Evolutionary conservation across 2,329 filamentous ascomycete species (phyloP).

Genomic region (Emergomyces orientalis): DNA sequence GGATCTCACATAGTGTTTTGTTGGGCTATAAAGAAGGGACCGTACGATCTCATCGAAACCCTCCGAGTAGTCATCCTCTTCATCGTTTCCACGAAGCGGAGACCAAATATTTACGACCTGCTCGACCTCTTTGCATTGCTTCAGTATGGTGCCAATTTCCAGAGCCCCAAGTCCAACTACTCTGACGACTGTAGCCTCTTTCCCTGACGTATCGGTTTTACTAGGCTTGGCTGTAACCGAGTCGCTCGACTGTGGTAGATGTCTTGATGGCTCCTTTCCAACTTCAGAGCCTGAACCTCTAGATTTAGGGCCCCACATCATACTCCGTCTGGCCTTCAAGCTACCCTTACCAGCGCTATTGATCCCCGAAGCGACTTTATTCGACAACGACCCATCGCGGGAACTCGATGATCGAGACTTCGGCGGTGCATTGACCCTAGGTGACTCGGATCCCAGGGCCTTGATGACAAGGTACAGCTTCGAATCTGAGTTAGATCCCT

Average conservation of each 20-base stretch:
- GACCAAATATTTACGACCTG: conserved; percentile 72
- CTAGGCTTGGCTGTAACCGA: conserved; percentile 24
- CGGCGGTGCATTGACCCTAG: conserved; percentile 21
- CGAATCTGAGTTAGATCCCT: conserved; percentile 51
- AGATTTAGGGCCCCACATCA: conserved; percentile 36
- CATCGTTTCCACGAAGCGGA: conserved; percentile 46
- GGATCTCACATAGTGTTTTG: conserved; percentile 66
- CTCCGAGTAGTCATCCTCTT: conserved; percentile 50
- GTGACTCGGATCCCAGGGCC: conserved; percentile 53
- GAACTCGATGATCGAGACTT: conserved; percentile 27
- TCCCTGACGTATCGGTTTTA: conserved; percentile 23
- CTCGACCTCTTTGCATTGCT: conserved; percentile 61
- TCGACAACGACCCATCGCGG: conserved; percentile 25
- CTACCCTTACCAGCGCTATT: conserved; percentile 30
- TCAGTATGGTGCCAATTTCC: conserved; percentile 65
- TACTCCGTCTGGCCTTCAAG: conserved; percentile 34
- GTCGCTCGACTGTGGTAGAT: conserved; percentile 24
- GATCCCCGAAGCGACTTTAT: conserved; percentile 21
- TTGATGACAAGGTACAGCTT: conserved; percentile 79
- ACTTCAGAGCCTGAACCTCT: conserved; percentile 21
- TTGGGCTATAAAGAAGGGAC: conserved; percentile 62
- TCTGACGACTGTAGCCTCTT: conserved; percentile 46
- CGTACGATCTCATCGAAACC: conserved; percentile 66
- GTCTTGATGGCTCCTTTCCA: conserved; percentile 25
- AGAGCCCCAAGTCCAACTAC: conserved; percentile 69